phyloP scores from a whole-genome alignment of 768 basidiomycete genomes.

The Hericium erinaceus region DNA sequence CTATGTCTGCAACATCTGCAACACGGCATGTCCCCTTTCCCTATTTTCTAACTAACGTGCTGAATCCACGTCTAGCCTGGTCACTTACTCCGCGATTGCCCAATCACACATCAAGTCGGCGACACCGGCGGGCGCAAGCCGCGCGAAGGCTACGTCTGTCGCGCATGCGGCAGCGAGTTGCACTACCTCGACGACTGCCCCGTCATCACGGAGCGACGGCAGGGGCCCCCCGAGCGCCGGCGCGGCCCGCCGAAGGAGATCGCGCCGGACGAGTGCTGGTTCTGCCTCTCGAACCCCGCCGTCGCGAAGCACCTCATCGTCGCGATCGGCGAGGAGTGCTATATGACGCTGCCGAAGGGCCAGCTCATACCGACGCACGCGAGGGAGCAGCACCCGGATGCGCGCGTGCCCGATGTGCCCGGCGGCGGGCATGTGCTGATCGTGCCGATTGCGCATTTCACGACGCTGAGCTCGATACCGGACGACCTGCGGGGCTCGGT shows the following conservation, averaged over 20 bases:
- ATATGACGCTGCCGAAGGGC: constrained; percentile 93
- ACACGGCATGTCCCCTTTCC: constrained; percentile 35
- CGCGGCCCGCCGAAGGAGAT: constrained; percentile 69
- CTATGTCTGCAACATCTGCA: constrained; percentile 84
- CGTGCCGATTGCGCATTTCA: constrained; percentile 89
- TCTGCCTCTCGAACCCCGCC: constrained; percentile 91
- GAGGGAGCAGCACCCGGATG: constrained; percentile 30
- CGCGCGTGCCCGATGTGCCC: constrained; percentile 46
- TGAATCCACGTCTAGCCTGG: constrained; percentile 43
- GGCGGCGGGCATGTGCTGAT: constrained; percentile 96
- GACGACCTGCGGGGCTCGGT: constrained; percentile 68
- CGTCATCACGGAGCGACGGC: constrained; percentile 45
- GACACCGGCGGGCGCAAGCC: constrained; percentile 82
- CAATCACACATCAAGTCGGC: constrained; percentile 64
- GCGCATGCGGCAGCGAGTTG: constrained; percentile 79
- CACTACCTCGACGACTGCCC: constrained; percentile 89
- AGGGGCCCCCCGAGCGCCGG: constrained; percentile 20
- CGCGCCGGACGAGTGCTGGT: constrained; percentile 91
- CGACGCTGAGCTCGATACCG: constrained; percentile 78
- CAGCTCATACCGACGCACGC: constrained; percentile 82
- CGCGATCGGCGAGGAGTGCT: constrained; percentile 87
- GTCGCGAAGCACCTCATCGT: constrained; percentile 94
- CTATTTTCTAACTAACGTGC: not conserved
- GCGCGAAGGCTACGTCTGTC: constrained; percentile 79
- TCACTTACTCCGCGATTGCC: constrained; percentile 86